phyloP scores from a whole-genome alignment of 1,284 basidiomycete species.

The Anthracocystis walkeri region DNA sequence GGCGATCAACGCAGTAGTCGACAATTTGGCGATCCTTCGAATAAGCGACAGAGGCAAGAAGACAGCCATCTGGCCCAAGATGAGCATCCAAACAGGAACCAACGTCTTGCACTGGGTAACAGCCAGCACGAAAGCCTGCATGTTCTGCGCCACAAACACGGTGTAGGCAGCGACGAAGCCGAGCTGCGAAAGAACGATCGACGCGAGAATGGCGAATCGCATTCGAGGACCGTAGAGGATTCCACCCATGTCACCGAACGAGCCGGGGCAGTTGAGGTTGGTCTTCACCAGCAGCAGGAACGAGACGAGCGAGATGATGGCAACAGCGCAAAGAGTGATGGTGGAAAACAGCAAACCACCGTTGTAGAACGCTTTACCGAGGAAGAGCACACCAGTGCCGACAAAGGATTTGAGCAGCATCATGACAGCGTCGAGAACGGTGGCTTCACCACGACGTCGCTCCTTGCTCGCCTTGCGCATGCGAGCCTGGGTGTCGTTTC shows the following conservation, averaged over 20 bases:
- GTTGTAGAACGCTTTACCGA: conserved; percentile 97
- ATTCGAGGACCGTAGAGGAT: conserved; percentile 91
- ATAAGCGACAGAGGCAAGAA: conserved; percentile 73
- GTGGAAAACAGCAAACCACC: conserved; percentile 93
- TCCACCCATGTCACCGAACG: conserved; percentile 97
- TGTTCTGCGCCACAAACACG: conserved; percentile 94
- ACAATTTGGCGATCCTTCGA: conserved; percentile 76
- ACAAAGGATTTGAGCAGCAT: conserved; percentile 84
- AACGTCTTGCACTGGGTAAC: conserved; percentile 81
- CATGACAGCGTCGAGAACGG: conserved; percentile 66
- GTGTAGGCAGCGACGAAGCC: conserved; percentile 89
- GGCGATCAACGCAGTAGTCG: conserved; percentile 89
- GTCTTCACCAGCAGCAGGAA: conserved; percentile 92
- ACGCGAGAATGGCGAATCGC: conserved; percentile 87
- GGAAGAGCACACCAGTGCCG: conserved; percentile 94
- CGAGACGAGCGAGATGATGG: conserved; percentile 88
- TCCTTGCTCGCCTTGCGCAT: conserved; percentile 58
- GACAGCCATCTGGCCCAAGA: conserved; percentile 83
- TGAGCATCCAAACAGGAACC: conserved; percentile 82
- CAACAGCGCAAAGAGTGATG: conserved; percentile 82
- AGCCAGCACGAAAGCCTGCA: conserved; percentile 83
- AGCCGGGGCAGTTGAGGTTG: conserved; percentile 88
- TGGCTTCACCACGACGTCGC: conserved; percentile 61
- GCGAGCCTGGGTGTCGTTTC: conserved; percentile 45
- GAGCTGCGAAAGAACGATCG: conserved; percentile 89